Conservation (phyloP, 768 basidiomycete species). For the Asterophora lycoperdoides region DNA sequence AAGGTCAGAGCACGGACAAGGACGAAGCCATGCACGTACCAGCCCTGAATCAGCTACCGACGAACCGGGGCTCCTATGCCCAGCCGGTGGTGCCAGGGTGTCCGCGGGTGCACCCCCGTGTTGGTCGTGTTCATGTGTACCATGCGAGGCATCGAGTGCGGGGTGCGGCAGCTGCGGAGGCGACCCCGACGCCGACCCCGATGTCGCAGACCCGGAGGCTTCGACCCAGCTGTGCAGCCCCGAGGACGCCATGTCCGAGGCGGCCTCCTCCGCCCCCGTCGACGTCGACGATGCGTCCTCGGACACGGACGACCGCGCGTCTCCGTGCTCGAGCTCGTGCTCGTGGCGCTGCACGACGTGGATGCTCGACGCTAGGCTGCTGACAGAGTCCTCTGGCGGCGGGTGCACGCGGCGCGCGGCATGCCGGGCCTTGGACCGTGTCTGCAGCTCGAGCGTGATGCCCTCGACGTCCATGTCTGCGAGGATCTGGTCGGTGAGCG, state of each 20-base stretch:
- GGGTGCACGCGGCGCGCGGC: slow-evolving; percentile 7
- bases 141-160: no score
- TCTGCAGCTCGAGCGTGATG: slow-evolving; percentile 52
- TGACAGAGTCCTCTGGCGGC: slow-evolving; percentile 10
- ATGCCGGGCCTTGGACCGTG: slow-evolving; percentile 25
- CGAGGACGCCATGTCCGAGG: slow-evolving; percentile 22
- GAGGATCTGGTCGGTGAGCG: slow-evolving; percentile 61
- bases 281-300: not conserved
- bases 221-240: slow-evolving; percentile 37
- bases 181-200: slow-evolving; percentile 7
- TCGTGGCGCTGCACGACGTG: slow-evolving; percentile 26
- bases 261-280: no score
- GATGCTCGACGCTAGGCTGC: slow-evolving; percentile 32
- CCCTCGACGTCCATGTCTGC: slow-evolving; percentile 74
- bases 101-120: no score
- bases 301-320: slow-evolving; percentile 24
- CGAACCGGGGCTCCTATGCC: slow-evolving; percentile 1
- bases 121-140: no score
- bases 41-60: slow-evolving; percentile 17
- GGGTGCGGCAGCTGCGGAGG: slow-evolving; percentile 12
- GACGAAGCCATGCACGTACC: slow-evolving; percentile 8
- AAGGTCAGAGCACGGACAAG: not conserved
- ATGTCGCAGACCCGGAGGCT: not conserved
- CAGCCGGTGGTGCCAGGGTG: no score
- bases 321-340: slow-evolving; percentile 39